Percentiles rank a stretch among this genome's conserved stretches.
Evolutionary conservation across 164 flowering plant species (phyloP).

Genomic region (Saururus chinensis): DNA sequence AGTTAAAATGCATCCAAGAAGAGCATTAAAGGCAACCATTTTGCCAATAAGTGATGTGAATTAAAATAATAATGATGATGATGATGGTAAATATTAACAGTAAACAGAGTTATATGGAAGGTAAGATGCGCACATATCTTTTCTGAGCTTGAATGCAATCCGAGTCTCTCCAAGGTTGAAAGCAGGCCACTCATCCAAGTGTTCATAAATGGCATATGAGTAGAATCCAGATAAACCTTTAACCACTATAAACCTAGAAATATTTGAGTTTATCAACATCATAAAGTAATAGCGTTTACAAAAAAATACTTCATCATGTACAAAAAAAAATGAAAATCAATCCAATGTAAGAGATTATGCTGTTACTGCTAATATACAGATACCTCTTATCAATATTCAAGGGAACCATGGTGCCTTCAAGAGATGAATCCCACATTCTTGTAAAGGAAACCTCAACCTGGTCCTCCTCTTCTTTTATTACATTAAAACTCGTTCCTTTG

Average conservation of each 20-base stretch:
- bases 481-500: constrained; percentile 44
- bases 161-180: constrained; percentile 50
- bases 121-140: constrained; percentile 49
- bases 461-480: constrained; percentile 53
- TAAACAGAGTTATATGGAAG: neutral
- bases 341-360: too few species aligned
- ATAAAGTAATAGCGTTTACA: too few species aligned
- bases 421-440: constrained; percentile 72
- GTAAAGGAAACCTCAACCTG: constrained; percentile 80
- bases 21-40: too few species aligned
- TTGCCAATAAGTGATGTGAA: neutral
- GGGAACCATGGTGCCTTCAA: constrained; percentile 46
- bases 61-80: neutral
- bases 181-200: constrained; percentile 72
- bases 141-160: constrained; percentile 76
- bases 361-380: neutral
- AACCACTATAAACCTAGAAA: constrained; percentile 66
- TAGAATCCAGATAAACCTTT: constrained; percentile 79
- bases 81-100: neutral
- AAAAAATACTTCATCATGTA: too few species aligned
- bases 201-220: constrained; percentile 82
- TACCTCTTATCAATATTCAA: constrained; percentile 86
- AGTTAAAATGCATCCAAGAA: too few species aligned
- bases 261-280: neutral
- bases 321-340: too few species aligned